Base-by-base conservation (phyloP, 2,329 filamentous ascomycete species). In the Trichoderma hamatum region DNA sequence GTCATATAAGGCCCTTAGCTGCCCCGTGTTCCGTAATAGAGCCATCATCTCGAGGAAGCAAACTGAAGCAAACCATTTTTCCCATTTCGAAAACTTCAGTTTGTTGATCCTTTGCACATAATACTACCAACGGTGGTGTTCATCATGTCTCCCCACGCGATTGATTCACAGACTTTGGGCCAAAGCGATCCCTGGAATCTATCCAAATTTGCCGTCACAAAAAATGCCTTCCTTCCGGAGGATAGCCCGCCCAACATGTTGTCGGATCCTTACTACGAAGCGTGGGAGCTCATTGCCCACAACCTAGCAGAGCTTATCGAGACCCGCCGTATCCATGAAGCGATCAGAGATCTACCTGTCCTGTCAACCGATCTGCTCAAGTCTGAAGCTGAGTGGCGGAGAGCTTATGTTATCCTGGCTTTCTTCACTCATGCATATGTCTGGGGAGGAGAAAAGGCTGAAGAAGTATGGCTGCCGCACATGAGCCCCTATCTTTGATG, bases 381-480 rank as follows among this genome's bases (percentile, higher is more conserved):
- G 4, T 85, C 84, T 2, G 89, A 92, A 73, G 80, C 86, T 1
- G 91, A 97, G 82, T 96, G 92, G 92, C 85, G 90, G 72, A 85
- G 94, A 73, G 93, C 93, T 67, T 97, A 96, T 78, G 85, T 90
- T 3, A 84, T 96, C 9, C 83, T 97, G 52, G 88, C 87, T 0
- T 96, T 96, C 75, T 85, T 97, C 67, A 85, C 92, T 1, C 93
- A 98, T 79, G 90, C 88, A 11, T 97, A 97, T 79, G 89, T 97
- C 24, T 98, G 95, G 95, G 93, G 93, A 68, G 93, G 92, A 26
- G 87, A 92, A 54, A 85, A 83, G 67, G 91, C 94, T 2, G 84
- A 86, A 70, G 91, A 96, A 81, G 92, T 93, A 70, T 24, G 52
- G 16, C 14, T 39, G 6, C 13, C 19, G n/a, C n/a, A 6, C 11